Base-by-base conservation (phyloP, 192 early-diverging fungal genomes). In the Backusella parvicylindrica region DNA sequence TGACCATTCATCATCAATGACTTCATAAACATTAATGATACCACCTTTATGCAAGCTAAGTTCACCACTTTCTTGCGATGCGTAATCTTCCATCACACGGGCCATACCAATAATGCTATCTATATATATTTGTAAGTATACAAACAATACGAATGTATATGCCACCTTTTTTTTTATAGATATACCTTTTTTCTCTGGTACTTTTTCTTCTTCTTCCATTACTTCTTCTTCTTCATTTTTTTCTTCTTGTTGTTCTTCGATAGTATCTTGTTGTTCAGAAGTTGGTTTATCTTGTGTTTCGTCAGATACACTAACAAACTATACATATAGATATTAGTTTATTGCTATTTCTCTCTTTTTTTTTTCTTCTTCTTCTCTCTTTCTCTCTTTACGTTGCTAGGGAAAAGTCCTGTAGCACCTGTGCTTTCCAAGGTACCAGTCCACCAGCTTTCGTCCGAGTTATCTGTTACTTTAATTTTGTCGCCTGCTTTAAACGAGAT, bases 71-170 rank as follows among this genome's bases (percentile, higher is more conserved):
- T 87, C 88, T 72, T 82, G 77, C 21, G 88, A 88, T 56, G 89
- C 90, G 74, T 93, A 94, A 84, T 94, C 93, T 71, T 90, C 84
- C 41, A 90, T 79, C 8, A 94, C 87, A 64, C 86, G 81, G 50
- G 92, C 92, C 37, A 91, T 65, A 40, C 77, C 77, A 60, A 81
- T 70, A 30, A 71, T 50, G 30, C 28, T 41, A 43, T 49, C 72
- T 63, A 64, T 56, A 2, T 26, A 23, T 56, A 23, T 23, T 8
- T 41, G 0, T 50, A 30, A 21, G 68, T 41, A 28, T 33, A 66
- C 12, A 47, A 6, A 67, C 30, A 2, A 21, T 3, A 21, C 9
- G 11, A 30, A 3, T 49, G 33, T 18, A 28, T 43, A 11, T 35
- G 43, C 18, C 12, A 7, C 4, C 32, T 12, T 23, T 2, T 7